Evolutionary conservation across 345 rosid genomes (phyloP), one percentile per base, ranked within the genome.

Genomic region (Nephelium lappaceum): DNA sequence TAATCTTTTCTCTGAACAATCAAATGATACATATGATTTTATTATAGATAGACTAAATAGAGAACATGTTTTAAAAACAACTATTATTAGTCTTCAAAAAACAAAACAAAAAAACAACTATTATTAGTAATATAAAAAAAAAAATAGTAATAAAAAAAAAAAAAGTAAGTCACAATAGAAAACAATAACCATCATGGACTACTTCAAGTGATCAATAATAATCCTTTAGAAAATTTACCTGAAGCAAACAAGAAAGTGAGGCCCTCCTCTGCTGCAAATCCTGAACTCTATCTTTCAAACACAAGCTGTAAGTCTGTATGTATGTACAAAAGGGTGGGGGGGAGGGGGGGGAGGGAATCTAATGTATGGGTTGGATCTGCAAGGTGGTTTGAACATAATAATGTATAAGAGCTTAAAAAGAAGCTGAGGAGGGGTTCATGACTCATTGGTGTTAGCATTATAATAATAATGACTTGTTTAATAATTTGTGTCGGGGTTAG

Each of bases 351-450:
- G 83, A 86, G 82, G 87, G 90, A 90, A 90, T 87, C 90, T 85
- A 75, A 72, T 72, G 83, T 78, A 75, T 82, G 88, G 86, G 90
- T 85, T 88, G 91, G 93, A 89, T 88, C 90, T 85, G 86, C 65
- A 76, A 80, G 83, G 82, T 69, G 81, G 81, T 51, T 81, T 68
- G 73, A 76, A 75, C 69, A 84, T 81, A 84, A 72, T 73, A 83
- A 72, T 80, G 75, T 78, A 73, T 74, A 80, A 88, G 87, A 79
- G 84, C 82, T 84, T 84, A 69, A 86, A 89, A 88, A 91, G 76
- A 77, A 86, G 87, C 41, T 72, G 88, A 55, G 76, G 83, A 76
- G 75, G 58, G 71, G 81, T 78, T 83, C 80, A 79, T 81, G 88
- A 80, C 77, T 64, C 3, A 42, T 57, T 65, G 25, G 63, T 53